Evolutionary conservation across 331 rosid species (phyloP).

Genomic region (Acacia concinna): DNA sequence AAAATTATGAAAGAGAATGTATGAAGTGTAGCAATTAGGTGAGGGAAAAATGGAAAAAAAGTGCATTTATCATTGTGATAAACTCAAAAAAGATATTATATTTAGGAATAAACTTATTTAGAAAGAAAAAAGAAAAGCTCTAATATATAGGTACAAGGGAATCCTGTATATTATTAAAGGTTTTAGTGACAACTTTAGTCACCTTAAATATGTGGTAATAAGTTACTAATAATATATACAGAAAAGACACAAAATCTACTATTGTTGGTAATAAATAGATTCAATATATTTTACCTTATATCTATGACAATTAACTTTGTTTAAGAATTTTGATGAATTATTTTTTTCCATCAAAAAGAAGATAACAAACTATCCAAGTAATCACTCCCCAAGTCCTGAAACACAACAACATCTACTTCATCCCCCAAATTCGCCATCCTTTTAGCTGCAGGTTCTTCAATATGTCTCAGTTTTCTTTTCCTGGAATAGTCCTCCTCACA

Average conservation of each 20-base stretch:
- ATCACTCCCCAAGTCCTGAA: slow-evolving; percentile 70
- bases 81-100: too few species aligned
- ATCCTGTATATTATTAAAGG: too few species aligned
- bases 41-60: too few species aligned
- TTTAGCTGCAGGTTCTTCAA: slow-evolving; percentile 38
- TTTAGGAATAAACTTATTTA: too few species aligned
- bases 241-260: too few species aligned
- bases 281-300: background rate
- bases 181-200: background rate
- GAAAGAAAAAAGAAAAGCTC: too few species aligned
- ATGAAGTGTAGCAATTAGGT: too few species aligned
- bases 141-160: too few species aligned
- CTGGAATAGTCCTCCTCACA: slow-evolving; percentile 2
- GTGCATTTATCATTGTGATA: too few species aligned
- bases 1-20: too few species aligned
- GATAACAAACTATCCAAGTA: slow-evolving; percentile 65
- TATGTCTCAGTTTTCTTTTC: slow-evolving; percentile 28
- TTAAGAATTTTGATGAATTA: background rate
- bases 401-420: slow-evolving; percentile 54
- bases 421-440: slow-evolving; percentile 38
- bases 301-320: background rate
- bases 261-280: too few species aligned
- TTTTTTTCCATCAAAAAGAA: slow-evolving; percentile 37
- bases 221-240: too few species aligned
- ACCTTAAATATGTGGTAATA: background rate